A percentile compares a stretch with the other conserved stretches of the same genome.
Evolutionary conservation across 495 filamentous ascomycete species (phyloP).

Genomic region (Daldinia concentrica): DNA sequence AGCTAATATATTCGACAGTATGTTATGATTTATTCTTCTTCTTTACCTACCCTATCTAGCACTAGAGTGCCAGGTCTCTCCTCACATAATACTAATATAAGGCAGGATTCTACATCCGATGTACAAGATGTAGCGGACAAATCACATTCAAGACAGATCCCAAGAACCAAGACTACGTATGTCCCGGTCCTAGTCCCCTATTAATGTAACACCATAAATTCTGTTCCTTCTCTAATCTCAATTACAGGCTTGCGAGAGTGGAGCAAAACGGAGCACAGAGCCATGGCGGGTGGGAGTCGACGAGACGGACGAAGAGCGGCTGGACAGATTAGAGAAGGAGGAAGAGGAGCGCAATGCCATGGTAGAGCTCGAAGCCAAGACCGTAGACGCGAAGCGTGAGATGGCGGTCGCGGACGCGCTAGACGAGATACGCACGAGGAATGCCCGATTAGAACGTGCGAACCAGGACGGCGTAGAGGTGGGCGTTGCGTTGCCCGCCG

Average conservation of each 20-base stretch:
- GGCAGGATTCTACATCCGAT: slow-evolving; percentile 68
- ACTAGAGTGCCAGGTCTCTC: not conserved
- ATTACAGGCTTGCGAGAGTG: slow-evolving; percentile 67
- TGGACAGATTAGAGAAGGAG: slow-evolving; percentile 87
- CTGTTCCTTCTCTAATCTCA: slow-evolving; percentile 3
- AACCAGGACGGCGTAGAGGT: slow-evolving; percentile 67
- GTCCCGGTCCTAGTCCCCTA: not conserved
- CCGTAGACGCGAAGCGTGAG: slow-evolving; percentile 91
- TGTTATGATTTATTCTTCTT: not conserved
- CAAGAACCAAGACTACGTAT: slow-evolving; percentile 88
- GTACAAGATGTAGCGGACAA: slow-evolving; percentile 87
- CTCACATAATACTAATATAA: slow-evolving; percentile 1
- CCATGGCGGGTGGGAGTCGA: slow-evolving; percentile 71
- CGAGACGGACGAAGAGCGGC: slow-evolving; percentile 72
- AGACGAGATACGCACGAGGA: slow-evolving; percentile 92
- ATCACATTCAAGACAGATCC: slow-evolving; percentile 97
- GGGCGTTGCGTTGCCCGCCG: slow-evolving; percentile 53
- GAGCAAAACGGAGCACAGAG: slow-evolving; percentile 93
- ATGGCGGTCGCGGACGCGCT: slow-evolving; percentile 97
- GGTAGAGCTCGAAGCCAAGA: slow-evolving; percentile 85
- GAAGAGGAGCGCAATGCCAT: slow-evolving; percentile 86
- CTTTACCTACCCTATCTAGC: not conserved
- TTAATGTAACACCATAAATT: not conserved
- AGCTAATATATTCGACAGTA: slow-evolving; percentile 18
- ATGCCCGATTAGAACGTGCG: slow-evolving; percentile 83